phyloP scores from a whole-genome alignment of 1,284 basidiomycete species.

The Apiotrichum mycotoxinovorans region DNA sequence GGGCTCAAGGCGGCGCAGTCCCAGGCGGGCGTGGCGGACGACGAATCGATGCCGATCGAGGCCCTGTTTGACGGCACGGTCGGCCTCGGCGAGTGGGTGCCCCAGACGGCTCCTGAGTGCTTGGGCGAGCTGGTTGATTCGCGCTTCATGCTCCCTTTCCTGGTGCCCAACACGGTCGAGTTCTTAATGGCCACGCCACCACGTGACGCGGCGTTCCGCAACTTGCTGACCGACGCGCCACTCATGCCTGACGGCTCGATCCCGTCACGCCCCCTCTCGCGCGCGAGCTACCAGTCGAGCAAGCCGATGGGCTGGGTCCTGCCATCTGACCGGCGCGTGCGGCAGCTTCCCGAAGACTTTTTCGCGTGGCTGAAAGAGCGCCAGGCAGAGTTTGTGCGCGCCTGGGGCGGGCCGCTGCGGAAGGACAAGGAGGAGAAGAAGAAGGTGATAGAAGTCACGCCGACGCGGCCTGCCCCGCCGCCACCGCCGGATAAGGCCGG shows the following conservation, averaged over 20 bases:
- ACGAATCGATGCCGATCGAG: conserved; percentile 58
- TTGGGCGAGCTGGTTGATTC: conserved; percentile 85
- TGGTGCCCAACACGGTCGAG: conserved; percentile 72
- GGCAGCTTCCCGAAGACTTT: conserved; percentile 42
- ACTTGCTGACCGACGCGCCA: conserved; percentile 26
- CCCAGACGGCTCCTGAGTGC: conserved; percentile 69
- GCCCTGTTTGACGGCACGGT: conserved; percentile 67
- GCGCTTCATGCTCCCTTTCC: conserved; percentile 83
- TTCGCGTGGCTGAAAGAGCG: conserved; percentile 42
- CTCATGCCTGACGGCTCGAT: conserved; percentile 27
- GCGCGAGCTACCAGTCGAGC: conserved; percentile 36
- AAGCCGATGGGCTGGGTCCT: conserved; percentile 37
- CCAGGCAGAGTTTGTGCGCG: conserved; percentile 20
- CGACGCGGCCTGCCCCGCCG: background rate
- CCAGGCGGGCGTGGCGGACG: conserved; percentile 52
- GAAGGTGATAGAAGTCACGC: conserved; percentile 6
- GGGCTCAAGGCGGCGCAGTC: conserved; percentile 61
- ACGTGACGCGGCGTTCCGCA: conserved; percentile 36
- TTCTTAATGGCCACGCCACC: conserved; percentile 64
- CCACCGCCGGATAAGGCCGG: background rate
- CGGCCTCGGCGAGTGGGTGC: conserved; percentile 68
- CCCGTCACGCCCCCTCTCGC: conserved; percentile 30
- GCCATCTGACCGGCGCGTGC: conserved; percentile 5
- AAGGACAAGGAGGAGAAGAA: conserved; percentile 15
- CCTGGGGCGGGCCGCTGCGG: background rate